Base-by-base conservation (phyloP, 805 yeast species). In the Kockiozyma suomiensis region DNA sequence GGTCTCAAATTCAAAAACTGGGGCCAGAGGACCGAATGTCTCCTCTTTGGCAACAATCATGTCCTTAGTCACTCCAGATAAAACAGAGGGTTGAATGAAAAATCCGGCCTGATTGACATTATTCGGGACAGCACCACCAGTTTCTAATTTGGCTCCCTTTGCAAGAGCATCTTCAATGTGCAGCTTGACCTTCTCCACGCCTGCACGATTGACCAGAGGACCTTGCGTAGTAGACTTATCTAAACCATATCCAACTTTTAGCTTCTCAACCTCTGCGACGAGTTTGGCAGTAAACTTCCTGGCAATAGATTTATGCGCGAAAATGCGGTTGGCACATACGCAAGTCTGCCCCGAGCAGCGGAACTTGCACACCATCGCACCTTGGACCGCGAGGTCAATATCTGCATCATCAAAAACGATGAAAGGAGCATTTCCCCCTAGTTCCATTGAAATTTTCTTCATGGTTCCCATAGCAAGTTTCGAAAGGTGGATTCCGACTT, bases 391-490 rank as follows among this genome's bases (percentile, higher is more conserved):
- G 43, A 76, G 74, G 60, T 84, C 86, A 21, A 87, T 63, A 62
- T 86, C 83, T 8, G 90, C 90, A 69, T 87, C 92, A 54, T 86
- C 85, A 71, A 87, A 87, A 1, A 87, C 85, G 56, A 87, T 81
- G 66, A 87, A 82, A 1, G 94, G 92, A n/a, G 93, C 90, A 72
- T 88, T 88, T 33, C 94, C 94, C 33, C 94, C 93, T 47, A 87
- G 79, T 74, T 87, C 93, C 71, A 88, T 78, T 1, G 90, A 83
- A 51, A 85, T 74, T 71, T 87, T 88, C 77, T 88, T 87, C 69
- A 88, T 77, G 0, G 90, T 82, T 13, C 83, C 78, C 15, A 78
- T 62, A 3, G 86, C 79, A 70, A 85, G 89, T 54, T 75, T 72
- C 84, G 85, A 83, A 56, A 87, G 78, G 35, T 84, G 69, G 71